A percentile compares a stretch with the other conserved stretches of the same genome.
These are phyloP conservation scores for Monosporascus sp. DNA, from an alignment of 2,329 filamentous ascomycete genomes.

Conservation along the genomic window DNA sequence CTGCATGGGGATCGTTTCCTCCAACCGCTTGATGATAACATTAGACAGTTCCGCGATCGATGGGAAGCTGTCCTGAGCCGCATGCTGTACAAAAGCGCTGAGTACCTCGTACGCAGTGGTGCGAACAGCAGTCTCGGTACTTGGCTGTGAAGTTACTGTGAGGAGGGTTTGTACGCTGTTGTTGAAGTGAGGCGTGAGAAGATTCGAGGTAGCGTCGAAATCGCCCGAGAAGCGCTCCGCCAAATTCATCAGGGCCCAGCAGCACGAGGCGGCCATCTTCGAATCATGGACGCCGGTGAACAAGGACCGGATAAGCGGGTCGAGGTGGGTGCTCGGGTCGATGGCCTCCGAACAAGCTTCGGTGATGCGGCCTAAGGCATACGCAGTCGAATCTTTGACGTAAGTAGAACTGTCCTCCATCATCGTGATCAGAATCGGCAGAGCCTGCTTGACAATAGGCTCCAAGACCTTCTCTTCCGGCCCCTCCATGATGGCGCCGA, in stretches of 20 bases:
- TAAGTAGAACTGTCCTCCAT: slow-evolving; percentile 89
- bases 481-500: slow-evolving; percentile 98
- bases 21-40: slow-evolving; percentile 84
- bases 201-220: slow-evolving; percentile 68
- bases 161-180: slow-evolving; percentile 83
- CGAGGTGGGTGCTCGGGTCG: slow-evolving; percentile 76
- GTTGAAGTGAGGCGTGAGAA: slow-evolving; percentile 88
- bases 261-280: slow-evolving; percentile 97
- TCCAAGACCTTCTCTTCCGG: slow-evolving; percentile 89
- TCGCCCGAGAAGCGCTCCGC: slow-evolving; percentile 93
- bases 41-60: slow-evolving; percentile 79
- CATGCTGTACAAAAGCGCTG: slow-evolving; percentile 87
- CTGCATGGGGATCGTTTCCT: slow-evolving; percentile 85
- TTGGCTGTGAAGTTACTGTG: slow-evolving; percentile 74
- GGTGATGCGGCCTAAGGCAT: slow-evolving; percentile 91
- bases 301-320: slow-evolving; percentile 77
- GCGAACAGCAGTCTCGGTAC: slow-evolving; percentile 81
- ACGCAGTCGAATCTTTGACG: slow-evolving; percentile 93
- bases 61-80: slow-evolving; percentile 77
- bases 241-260: slow-evolving; percentile 98
- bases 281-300: slow-evolving; percentile 87
- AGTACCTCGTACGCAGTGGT: slow-evolving; percentile 97
- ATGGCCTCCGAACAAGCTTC: slow-evolving; percentile 90
- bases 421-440: slow-evolving; percentile 82
- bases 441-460: slow-evolving; percentile 90